Base-by-base conservation (phyloP, 2,329 filamentous ascomycete genomes). In the Pseudopithomyces maydicus region DNA sequence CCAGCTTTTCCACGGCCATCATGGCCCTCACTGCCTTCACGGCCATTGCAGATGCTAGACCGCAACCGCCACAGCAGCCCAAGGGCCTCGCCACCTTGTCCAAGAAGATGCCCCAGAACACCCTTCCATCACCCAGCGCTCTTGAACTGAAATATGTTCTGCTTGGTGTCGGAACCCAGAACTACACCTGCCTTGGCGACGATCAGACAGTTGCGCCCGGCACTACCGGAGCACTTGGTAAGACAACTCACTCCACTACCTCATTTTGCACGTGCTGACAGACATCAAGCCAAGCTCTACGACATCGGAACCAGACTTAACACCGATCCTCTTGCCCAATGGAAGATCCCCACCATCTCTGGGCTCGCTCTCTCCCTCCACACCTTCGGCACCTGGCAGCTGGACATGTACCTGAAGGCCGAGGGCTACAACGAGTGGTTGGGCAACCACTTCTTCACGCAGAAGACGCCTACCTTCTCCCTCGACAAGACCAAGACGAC, bases 401-500 rank as follows among this genome's bases (percentile, higher is more conserved):
- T 74, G n/a, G 60, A 66, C 35, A 57, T 56, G 53, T 72, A 68
- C 52, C 66, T 76, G 49, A 52, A 57, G 29, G 59, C 61, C 1
- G 65, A 71, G 38, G 71, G 73, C 50, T 76, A 68, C 59, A 58
- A 68, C 52, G 52, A 66, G 6, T 80, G 82, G 65, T 70, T 88
- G 14, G 89, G 89, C 29, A 81, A 85, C 65, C 89, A 92, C 80
- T 90, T 81, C 82, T 91, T 91, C 80, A 83, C 73, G 58, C 60
- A 45, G 61, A 68, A 43, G 75, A 81, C 59, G 0, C 89, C 89
- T 1, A 85, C 81, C 12, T 91, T 91, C 70, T 79, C 84, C 56
- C 78, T 90, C 36, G 69, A 75, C 49, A 71, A 74, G 38, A 66
- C 70, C 35, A 68, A 55, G 74, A 29, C 73, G 78, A 64, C 71